Evolutionary conservation across 1,139 yeast species (phyloP).

Genomic region (Scheffersomyces lignicola): DNA sequence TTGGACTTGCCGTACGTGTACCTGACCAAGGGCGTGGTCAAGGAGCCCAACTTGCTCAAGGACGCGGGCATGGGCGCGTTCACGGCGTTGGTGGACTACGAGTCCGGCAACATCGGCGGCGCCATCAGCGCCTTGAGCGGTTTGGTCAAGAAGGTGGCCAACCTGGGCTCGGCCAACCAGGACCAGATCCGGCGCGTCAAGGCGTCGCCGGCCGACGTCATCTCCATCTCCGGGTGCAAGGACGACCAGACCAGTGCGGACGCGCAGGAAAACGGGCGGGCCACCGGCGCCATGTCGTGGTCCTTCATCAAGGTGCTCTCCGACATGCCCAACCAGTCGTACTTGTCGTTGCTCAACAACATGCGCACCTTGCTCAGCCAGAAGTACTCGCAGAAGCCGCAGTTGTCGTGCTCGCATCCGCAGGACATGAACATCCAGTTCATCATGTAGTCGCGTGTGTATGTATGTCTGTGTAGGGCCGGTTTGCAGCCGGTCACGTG

Average conservation of each 20-base stretch:
- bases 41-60: conserved; percentile 84
- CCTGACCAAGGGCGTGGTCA: conserved; percentile 85
- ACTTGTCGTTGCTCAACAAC: conserved; percentile 72
- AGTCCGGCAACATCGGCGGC: conserved; percentile 65
- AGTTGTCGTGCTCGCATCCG: conserved; percentile 80
- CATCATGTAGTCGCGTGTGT: conserved; percentile 21
- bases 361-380: conserved; percentile 68
- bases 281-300: conserved; percentile 94
- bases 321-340: conserved; percentile 69
- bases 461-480: background rate
- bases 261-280: conserved; percentile 70
- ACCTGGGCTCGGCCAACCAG: conserved; percentile 21
- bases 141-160: conserved; percentile 46
- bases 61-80: conserved; percentile 80
- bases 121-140: conserved; percentile 42
- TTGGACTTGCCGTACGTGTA: conserved; percentile 86
- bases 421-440: conserved; percentile 73
- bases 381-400: conserved; percentile 86
- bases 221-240: conserved; percentile 85
- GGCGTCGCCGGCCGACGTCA: conserved; percentile 85
- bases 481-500: no score
- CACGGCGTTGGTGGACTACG: conserved; percentile 68
- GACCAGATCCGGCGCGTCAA: conserved; percentile 47
- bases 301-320: conserved; percentile 74
- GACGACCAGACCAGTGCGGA: conserved; percentile 82